Base-by-base conservation (phyloP, 169 alveolate species). In the Babesia bovis region DNA sequence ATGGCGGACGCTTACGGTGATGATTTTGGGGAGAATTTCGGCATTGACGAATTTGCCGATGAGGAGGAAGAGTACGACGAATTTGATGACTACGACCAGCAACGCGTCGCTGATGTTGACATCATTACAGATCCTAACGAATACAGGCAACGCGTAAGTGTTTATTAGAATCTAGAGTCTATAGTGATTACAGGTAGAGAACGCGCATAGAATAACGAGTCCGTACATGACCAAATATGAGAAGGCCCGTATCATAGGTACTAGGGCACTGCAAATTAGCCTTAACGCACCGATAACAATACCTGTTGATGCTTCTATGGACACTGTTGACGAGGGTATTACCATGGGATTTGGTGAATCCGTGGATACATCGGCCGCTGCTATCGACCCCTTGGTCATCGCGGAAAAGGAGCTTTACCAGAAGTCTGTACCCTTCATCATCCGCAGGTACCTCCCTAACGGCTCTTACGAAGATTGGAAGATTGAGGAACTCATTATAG, bases 211-310 rank as follows among this genome's bases (percentile, higher is more conserved):
- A 67, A 92, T 90, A 36, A 95, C 99, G 10, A 92, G 98, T 12
- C 97, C 97, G 15, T 96, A 91, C 87, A 84, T 97, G 91, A 97
- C 99, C 28, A 97, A 97, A 90, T 98, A 95, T 87, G 99, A 97
- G 91, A 95, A 96, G 90, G 99, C 99, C 19, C 94, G 99, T 82
- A 91, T 98, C 50, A 93, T 98, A 44, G 99, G 99, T 13, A 97
- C 99, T 0, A 87, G 99, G 61, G 99, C 99, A 17, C 87, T 98
- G 55, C 98, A 98, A 82, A 97, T 98, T 56, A 94, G 98, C 72
- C 91, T 96, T 92, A 95, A 97, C 90, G 99, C 99, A 28, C 99
- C 99, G 4, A 93, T 97, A 44, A 91, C 96, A 61, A 92, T 92
- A 4, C 95, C 95, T 15, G 82, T 94, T 12, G 95, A 85, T 36